A percentile compares a stretch with the other conserved stretches of the same genome.
Conservation (phyloP, 2,329 filamentous ascomycete species). For the Beauveria varroae region DNA sequence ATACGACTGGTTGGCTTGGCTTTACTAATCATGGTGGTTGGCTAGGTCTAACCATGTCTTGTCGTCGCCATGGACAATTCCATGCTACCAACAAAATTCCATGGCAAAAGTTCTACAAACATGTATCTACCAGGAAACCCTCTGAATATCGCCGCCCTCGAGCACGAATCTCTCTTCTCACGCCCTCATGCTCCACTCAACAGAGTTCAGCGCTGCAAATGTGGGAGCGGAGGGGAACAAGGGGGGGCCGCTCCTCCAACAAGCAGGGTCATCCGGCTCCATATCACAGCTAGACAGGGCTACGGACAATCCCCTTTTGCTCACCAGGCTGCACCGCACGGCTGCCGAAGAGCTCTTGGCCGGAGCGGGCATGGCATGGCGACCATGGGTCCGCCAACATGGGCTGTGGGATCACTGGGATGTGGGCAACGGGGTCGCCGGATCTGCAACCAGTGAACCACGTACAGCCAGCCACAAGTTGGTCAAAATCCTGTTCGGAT, state of each 20-base stretch:
- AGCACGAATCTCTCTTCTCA: neutral
- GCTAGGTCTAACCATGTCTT: neutral
- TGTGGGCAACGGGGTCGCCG: slow-evolving; percentile 7
- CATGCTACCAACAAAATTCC: neutral
- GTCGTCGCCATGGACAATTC: neutral
- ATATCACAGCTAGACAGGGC: slow-evolving; percentile 9
- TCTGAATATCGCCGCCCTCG: neutral
- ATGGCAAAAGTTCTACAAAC: neutral
- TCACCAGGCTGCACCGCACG: neutral
- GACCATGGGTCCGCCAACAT: no score
- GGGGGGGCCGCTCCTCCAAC: neutral
- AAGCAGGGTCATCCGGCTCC: neutral
- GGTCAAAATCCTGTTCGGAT: neutral
- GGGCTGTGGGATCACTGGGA: neutral
- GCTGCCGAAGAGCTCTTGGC: neutral
- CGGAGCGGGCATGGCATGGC: neutral
- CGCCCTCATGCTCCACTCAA: neutral
- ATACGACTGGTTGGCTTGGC: neutral
- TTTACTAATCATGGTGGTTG: neutral
- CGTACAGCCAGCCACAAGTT: neutral
- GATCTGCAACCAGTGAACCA: slow-evolving; percentile 4
- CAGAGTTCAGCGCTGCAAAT: neutral
- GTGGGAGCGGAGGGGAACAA: neutral
- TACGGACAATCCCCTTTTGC: neutral
- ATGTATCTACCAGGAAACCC: no score